phyloP scores from a whole-genome alignment of 2,329 filamentous ascomycete species.

The Sphaceloma murrayae region DNA sequence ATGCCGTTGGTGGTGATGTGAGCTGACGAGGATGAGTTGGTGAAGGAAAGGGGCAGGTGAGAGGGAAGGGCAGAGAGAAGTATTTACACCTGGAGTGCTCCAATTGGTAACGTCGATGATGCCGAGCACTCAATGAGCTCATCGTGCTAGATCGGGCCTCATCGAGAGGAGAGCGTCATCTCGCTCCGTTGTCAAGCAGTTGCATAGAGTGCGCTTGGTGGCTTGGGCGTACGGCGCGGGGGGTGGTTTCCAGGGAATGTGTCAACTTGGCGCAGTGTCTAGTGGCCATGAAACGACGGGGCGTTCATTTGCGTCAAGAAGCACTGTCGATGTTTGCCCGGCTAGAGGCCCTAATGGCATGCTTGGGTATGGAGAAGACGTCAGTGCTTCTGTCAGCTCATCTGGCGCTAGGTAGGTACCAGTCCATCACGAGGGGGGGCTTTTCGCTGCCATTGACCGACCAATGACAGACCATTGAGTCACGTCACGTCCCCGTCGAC shows the following conservation, averaged over 20 bases:
- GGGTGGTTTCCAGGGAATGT: conserved; percentile 6
- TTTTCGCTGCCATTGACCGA: conserved; percentile 1
- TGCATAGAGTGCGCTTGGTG: conserved; percentile 12
- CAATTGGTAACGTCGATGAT: conserved; percentile 3
- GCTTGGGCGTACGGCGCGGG: conserved; percentile 12
- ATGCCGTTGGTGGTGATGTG: neutral
- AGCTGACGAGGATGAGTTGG: neutral
- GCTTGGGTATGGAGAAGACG: conserved; percentile 5
- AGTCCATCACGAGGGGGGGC: too few species aligned
- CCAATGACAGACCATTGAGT: too few species aligned
- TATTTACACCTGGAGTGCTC: conserved; percentile 9
- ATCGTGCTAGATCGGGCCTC: conserved; percentile 12
- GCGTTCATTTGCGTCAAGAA: conserved; percentile 6
- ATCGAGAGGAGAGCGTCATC: conserved; percentile 14
- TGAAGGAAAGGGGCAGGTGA: neutral
- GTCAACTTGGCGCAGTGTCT: conserved; percentile 10
- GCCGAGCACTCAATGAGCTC: conserved; percentile 15
- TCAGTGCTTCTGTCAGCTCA: conserved; percentile 9
- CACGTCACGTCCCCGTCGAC: neutral
- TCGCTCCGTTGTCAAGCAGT: conserved; percentile 8
- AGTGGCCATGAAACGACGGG: conserved; percentile 10
- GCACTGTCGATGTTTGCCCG: conserved; percentile 8
- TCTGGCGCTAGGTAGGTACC: too few species aligned
- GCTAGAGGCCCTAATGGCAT: conserved; percentile 10
- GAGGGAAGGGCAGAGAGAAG: neutral